These are phyloP conservation scores for Leishmania gerbilli DNA, from an alignment of 208 protist species.

Conservation along the genomic window DNA sequence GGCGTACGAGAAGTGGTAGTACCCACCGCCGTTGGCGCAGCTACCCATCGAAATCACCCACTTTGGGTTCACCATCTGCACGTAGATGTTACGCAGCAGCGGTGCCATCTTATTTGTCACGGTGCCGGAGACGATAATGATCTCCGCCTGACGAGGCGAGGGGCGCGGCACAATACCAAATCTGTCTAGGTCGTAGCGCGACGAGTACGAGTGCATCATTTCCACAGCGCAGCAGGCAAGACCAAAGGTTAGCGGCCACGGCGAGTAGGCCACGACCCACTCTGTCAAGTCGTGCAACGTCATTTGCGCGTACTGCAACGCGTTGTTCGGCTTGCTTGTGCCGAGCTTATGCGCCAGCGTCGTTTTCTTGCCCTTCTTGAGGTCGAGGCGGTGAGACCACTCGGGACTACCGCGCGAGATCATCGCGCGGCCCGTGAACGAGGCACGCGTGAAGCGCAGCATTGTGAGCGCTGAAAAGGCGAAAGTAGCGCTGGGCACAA, in stretches of 20 bases:
- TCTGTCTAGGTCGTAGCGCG: slow-evolving; percentile 98
- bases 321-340: slow-evolving; percentile 92
- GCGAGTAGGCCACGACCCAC: slow-evolving; percentile 93
- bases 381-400: slow-evolving; percentile 89
- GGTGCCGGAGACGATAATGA: slow-evolving; percentile 99
- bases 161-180: slow-evolving; percentile 97
- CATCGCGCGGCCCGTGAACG: slow-evolving; percentile 83
- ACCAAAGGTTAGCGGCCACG: slow-evolving; percentile 99
- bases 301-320: slow-evolving; percentile 92
- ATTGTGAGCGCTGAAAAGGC: slow-evolving; percentile 27
- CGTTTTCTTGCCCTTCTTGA: slow-evolving; percentile 91
- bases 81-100: slow-evolving; percentile 97
- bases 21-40: slow-evolving; percentile 98
- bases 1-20: slow-evolving; percentile 98
- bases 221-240: slow-evolving; percentile 98
- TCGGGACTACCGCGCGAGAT: slow-evolving; percentile 91
- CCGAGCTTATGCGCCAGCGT: slow-evolving; percentile 89
- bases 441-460: slow-evolving; percentile 62
- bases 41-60: slow-evolving; percentile 95
- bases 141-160: slow-evolving; percentile 96
- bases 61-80: slow-evolving; percentile 97
- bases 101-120: slow-evolving; percentile 99
- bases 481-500: neutral
- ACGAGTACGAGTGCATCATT: slow-evolving; percentile 97
- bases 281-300: slow-evolving; percentile 90